Evolutionary conservation across 768 basidiomycete species (phyloP).

Genomic region (Russula vinacea): DNA sequence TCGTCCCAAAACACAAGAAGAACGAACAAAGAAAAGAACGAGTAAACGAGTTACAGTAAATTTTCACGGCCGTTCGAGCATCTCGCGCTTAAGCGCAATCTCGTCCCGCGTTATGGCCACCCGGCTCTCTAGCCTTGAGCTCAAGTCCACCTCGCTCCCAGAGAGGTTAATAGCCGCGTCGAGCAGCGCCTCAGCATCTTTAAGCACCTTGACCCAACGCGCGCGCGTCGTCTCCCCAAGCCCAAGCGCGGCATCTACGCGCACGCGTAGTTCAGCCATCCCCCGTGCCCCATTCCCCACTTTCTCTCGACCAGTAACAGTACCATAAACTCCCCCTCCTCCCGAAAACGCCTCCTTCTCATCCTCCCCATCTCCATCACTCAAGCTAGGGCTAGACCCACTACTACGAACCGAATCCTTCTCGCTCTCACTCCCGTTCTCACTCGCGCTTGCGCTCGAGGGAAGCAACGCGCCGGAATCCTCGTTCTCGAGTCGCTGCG

Average conservation of each 20-base stretch:
- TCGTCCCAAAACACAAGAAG: neutral
- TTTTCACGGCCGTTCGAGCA: conserved; percentile 34
- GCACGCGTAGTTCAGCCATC: conserved; percentile 9
- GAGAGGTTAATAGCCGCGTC: conserved; percentile 50
- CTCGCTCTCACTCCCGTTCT: neutral
- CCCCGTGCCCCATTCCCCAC: neutral
- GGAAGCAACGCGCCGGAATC: neutral
- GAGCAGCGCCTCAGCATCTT: conserved; percentile 48
- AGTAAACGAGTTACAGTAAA: neutral
- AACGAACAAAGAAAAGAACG: neutral
- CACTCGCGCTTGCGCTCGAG: neutral
- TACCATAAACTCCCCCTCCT: conserved; percentile 7
- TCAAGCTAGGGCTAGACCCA: conserved; percentile 7
- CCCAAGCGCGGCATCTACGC: conserved; percentile 26
- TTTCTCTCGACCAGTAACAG: neutral
- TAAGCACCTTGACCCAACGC: conserved; percentile 50
- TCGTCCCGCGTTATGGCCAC: conserved; percentile 68
- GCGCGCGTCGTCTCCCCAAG: conserved; percentile 9
- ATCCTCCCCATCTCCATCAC: conserved; percentile 11
- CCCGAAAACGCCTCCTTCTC: neutral
- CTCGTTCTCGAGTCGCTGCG: conserved; percentile 25
- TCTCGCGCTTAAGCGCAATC: conserved; percentile 59
- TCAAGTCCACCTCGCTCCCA: conserved; percentile 57
- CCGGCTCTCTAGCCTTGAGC: conserved; percentile 65
- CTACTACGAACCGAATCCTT: neutral